Evolutionary conservation across 2,329 filamentous ascomycete genomes (phyloP), one percentile per base, ranked within the genome.

Genomic region (Cercospora sojina): DNA sequence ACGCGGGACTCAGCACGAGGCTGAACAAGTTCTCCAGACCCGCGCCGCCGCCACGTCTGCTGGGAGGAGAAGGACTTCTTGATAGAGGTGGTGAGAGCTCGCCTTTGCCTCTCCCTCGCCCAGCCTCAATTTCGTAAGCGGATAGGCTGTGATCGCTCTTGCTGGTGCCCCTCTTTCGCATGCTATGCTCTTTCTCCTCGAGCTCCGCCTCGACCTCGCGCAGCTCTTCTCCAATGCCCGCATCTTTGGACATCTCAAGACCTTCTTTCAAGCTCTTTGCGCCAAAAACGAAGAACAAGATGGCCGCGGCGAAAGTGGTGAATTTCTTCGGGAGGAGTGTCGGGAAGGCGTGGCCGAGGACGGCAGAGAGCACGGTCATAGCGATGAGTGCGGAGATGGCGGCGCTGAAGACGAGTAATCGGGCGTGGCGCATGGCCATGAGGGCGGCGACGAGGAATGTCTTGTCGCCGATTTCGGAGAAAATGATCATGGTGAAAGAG

Each of bases 401-500:
- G 7, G 95, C 93, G 1, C 92, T 91, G 81, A 99, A 99, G 68
- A 99, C 95, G 12, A 98, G 86, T 70, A 97, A 83, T 61, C 95
- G 90, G 69, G 95, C 91, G 75, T 99, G 94, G 78, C 97, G 95
- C 95, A 99, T 99, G 12, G 95, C 95, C 95, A 99, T 99, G 18
- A 99, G 87, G 7, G 93, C 94, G 6, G 95, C 95, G 23, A 99
- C 92, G 51, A 99, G 85, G 83, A 99, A 99, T 0, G 95, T 99
- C 82, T 99, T 99, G 86, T 99, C 95, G 70, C 95, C 95, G 74
- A 99, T 88, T 79, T 99, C 95, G 56, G 94, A 97, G 74, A 98
- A 90, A 69, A 98, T 83, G 74, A 99, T 99, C 95, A 98, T 99
- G 65, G 93, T 94, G 67, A 97, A 88, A 16, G 95, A 96, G 32